A percentile compares a stretch with the other conserved stretches of the same genome.
phyloP scores from a whole-genome alignment of 768 basidiomycete species.

The Xerocomus potaroensis region DNA sequence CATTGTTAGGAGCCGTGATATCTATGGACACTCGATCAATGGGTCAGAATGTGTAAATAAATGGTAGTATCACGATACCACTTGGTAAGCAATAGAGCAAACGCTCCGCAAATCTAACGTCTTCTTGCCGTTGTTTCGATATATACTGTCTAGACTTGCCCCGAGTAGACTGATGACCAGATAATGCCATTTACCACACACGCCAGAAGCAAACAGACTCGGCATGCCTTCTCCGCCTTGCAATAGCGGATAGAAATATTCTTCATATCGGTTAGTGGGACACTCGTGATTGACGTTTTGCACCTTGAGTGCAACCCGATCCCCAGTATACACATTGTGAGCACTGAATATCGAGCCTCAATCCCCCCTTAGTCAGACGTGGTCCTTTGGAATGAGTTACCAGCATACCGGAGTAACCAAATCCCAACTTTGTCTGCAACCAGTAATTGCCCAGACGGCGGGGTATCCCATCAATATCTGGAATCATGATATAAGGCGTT shows the following conservation, averaged over 20 bases:
- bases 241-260: constrained; percentile 60
- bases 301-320: constrained; percentile 70
- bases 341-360: constrained; percentile 74
- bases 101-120: constrained; percentile 67
- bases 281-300: constrained; percentile 68
- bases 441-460: constrained; percentile 55
- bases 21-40: constrained; percentile 39
- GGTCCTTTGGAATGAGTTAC: neutral
- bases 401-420: constrained; percentile 65
- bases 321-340: constrained; percentile 48
- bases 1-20: constrained; percentile 70
- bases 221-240: constrained; percentile 76
- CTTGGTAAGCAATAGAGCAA: constrained; percentile 71
- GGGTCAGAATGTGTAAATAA: neutral
- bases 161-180: constrained; percentile 78
- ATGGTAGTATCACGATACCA: constrained; percentile 42
- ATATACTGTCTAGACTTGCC: constrained; percentile 60
- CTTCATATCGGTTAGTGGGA: constrained; percentile 72
- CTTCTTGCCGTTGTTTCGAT: constrained; percentile 50
- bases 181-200: constrained; percentile 58
- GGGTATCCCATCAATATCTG: constrained; percentile 23
- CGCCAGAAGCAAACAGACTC: constrained; percentile 58
- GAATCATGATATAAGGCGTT: constrained; percentile 10
- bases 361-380: constrained; percentile 2
- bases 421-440: constrained; percentile 56